phyloP scores from a whole-genome alignment of 495 filamentous ascomycete species.

The Margaritispora aquatica region DNA sequence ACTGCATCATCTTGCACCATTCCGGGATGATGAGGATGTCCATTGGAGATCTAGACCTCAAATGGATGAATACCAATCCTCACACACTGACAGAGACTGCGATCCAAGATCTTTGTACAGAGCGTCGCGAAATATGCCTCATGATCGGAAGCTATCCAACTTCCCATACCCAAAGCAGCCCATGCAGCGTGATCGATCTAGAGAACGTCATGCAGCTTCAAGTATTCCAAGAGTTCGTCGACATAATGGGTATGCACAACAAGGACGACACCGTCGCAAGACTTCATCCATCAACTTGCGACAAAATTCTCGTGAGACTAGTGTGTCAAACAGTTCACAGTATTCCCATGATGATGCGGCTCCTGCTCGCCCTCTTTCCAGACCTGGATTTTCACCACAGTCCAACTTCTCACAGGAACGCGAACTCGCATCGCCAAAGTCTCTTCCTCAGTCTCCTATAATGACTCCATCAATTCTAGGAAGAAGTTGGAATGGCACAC shows the following conservation, averaged over 20 bases:
- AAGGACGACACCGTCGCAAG: neutral
- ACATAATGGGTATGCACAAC: neutral
- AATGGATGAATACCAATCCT: neutral
- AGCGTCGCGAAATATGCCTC: neutral
- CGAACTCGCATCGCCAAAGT: neutral
- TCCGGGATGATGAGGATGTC: neutral
- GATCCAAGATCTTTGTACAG: neutral
- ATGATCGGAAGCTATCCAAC: neutral
- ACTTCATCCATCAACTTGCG: neutral
- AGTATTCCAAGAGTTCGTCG: neutral
- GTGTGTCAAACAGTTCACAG: neutral
- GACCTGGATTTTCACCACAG: neutral
- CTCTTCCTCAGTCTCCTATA: neutral
- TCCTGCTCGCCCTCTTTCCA: neutral
- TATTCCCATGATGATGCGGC: neutral
- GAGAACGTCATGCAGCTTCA: neutral
- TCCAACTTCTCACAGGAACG: neutral
- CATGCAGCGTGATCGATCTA: neutral
- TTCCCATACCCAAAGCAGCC: neutral
- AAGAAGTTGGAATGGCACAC: neutral
- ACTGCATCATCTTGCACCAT: neutral
- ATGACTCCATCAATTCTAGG: neutral
- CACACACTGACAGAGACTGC: neutral
- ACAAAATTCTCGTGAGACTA: neutral
- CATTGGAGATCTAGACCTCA: neutral